Percentiles rank a stretch among this genome's conserved stretches.
These are phyloP conservation scores for Globisporangium nunn DNA, from an alignment of 352 stramenopile genomes.

Conservation along the genomic window DNA sequence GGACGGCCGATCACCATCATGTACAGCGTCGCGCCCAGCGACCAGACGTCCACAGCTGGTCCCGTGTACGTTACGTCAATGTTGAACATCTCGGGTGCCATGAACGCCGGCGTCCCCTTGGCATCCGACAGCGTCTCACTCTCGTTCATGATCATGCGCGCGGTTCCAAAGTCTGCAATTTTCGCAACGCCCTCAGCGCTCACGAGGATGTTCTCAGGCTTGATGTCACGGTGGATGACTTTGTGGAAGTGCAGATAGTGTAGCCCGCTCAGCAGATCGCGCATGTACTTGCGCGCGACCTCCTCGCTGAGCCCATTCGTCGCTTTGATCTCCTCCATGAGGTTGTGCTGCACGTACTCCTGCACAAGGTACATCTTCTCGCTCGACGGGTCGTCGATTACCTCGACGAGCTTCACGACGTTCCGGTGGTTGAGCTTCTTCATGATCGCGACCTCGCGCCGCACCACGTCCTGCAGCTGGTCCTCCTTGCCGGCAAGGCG, in stretches of 20 bases:
- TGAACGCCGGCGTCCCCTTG: slow-evolving; percentile 86
- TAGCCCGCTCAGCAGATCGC: slow-evolving; percentile 83
- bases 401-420: slow-evolving; percentile 91
- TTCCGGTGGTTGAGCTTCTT: slow-evolving; percentile 93
- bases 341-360: slow-evolving; percentile 91
- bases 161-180: slow-evolving; percentile 88
- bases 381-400: slow-evolving; percentile 91
- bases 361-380: slow-evolving; percentile 95
- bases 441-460: slow-evolving; percentile 94
- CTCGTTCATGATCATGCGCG: slow-evolving; percentile 89
- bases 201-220: slow-evolving; percentile 86
- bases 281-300: slow-evolving; percentile 80
- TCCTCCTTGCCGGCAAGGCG: slow-evolving; percentile 84
- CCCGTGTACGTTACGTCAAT: slow-evolving; percentile 85
- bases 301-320: slow-evolving; percentile 55
- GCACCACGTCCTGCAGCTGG: slow-evolving; percentile 74
- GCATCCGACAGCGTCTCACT: slow-evolving; percentile 77
- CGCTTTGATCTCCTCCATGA: slow-evolving; percentile 86
- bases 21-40: slow-evolving; percentile 86
- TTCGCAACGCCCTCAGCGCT: slow-evolving; percentile 80
- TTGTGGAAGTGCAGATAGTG: slow-evolving; percentile 93
- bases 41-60: slow-evolving; percentile 85
- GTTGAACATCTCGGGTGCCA: slow-evolving; percentile 90
- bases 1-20: slow-evolving; percentile 90
- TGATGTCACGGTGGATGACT: slow-evolving; percentile 91